Evolutionary conservation across 768 basidiomycete genomes (phyloP).

Genomic region (Leucocoprinus leucothites): DNA sequence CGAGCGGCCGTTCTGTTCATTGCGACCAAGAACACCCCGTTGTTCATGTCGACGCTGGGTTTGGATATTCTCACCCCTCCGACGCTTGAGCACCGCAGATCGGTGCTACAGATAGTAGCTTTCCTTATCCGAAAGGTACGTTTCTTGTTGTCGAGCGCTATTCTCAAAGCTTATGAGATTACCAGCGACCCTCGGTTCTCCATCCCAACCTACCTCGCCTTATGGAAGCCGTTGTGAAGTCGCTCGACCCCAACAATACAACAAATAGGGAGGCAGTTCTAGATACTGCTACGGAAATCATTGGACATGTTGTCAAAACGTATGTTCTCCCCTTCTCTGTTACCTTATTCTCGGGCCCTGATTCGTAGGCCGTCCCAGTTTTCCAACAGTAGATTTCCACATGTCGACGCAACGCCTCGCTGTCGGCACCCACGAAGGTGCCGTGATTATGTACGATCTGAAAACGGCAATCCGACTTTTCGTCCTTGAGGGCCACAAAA

Average conservation of each 20-base stretch:
- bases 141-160: not conserved
- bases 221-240: conserved; percentile 95
- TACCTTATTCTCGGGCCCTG: not conserved
- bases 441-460: conserved; percentile 93
- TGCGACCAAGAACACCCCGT: conserved; percentile 74
- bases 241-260: conserved; percentile 86
- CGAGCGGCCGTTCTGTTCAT: conserved; percentile 82
- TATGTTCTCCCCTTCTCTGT: conserved; percentile 31
- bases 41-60: conserved; percentile 93
- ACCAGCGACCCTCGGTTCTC: conserved; percentile 78
- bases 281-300: conserved; percentile 90
- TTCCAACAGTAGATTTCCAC: conserved; percentile 93
- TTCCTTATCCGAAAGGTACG: conserved; percentile 87
- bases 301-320: conserved; percentile 94
- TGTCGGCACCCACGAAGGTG: conserved; percentile 93
- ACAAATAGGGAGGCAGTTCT: conserved; percentile 78
- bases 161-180: not conserved
- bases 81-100: conserved; percentile 73
- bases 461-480: conserved; percentile 95
- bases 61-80: conserved; percentile 83
- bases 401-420: conserved; percentile 82
- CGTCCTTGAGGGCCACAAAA: conserved; percentile 89
- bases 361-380: conserved; percentile 42
- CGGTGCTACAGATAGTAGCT: conserved; percentile 90
- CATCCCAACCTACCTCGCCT: conserved; percentile 81